Evolutionary conservation across 805 yeast species (phyloP), one percentile per base, ranked within the genome.

Genomic region (Metschnikowia peoriensis): DNA sequence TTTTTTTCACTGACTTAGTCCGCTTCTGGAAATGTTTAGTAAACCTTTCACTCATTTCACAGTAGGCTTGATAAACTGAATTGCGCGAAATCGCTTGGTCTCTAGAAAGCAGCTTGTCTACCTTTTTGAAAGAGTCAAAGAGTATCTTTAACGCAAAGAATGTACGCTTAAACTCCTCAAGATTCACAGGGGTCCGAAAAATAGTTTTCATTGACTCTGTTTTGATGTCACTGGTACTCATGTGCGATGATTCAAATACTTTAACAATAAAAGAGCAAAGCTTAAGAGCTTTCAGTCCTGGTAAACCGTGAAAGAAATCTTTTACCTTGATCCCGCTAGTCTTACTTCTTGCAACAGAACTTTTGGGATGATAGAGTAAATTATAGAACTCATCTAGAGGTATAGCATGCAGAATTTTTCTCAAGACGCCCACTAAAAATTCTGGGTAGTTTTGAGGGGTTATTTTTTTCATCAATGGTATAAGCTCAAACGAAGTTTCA

Each of bases 371-470:
- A 61, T 72, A 73, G 29, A 74, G 57, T 28, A 73, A 55, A 52
- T 70, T 71, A 55, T 71, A 74, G 55, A 73, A 73, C 51, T 73
- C 77, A 54, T 73, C 78, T 32, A 73, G 52, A 1, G 76, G 70
- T 10, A 70, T 50, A 7, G 67, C 67, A 8, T 61, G 52, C 35
- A 63, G 63, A 15, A 66, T 40, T 41, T 64, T 64, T 39, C 54
- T 50, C 11, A 73, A 52, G 4, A 72, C 51, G 2, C 56, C 54
- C 39, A 72, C 57, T 38, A 73, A 57, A 55, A 60, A 72, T 34
- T 56, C 59, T 52, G 69, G 65, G 40, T 72, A 65, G 45, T 70
- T 69, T 22, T 69, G 61, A 4, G 69, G 69, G 51, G 71, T 76
- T 15, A 71, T 70, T 14, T 35, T n/a, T 27, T 28, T 41, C 12